phyloP scores from a whole-genome alignment of 2,329 filamentous ascomycete genomes.

The Pseudogymnoascus sp. region DNA sequence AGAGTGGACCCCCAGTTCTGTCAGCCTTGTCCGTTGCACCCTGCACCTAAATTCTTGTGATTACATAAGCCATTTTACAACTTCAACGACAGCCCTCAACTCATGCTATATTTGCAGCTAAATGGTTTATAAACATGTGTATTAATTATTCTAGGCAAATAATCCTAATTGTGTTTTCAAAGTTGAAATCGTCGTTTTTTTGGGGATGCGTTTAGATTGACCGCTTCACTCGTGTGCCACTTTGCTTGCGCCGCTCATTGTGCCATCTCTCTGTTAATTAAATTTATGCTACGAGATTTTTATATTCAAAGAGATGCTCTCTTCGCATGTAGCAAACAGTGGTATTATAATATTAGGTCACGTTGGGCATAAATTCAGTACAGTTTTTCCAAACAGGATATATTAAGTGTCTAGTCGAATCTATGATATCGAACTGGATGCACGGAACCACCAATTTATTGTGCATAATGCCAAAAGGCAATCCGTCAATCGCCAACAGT shows the following conservation, averaged over 20 bases:
- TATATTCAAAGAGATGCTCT: not conserved
- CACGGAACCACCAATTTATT: not conserved
- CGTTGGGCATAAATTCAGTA: not conserved
- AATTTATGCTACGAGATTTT: not conserved
- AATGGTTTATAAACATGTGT: not conserved
- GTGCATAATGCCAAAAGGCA: not conserved
- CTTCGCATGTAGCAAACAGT: not conserved
- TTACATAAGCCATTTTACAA: not conserved
- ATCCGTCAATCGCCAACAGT: not conserved
- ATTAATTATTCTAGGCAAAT: not conserved
- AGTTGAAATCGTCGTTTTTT: not conserved
- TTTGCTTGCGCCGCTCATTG: not conserved
- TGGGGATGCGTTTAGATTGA: not conserved
- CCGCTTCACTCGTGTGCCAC: not conserved
- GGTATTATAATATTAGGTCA: not conserved
- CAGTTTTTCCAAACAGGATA: not conserved
- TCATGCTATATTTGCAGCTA: not conserved
- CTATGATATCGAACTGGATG: not conserved
- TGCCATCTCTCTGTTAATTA: not conserved
- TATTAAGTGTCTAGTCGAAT: not conserved
- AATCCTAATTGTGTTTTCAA: not conserved
- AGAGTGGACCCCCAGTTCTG: not conserved
- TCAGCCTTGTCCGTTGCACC: not conserved
- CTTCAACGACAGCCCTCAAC: not conserved
- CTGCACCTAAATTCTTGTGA: not conserved